Evolutionary conservation across 495 filamentous ascomycete genomes (phyloP).

Genomic region (Penicillium dipodomyicola): DNA sequence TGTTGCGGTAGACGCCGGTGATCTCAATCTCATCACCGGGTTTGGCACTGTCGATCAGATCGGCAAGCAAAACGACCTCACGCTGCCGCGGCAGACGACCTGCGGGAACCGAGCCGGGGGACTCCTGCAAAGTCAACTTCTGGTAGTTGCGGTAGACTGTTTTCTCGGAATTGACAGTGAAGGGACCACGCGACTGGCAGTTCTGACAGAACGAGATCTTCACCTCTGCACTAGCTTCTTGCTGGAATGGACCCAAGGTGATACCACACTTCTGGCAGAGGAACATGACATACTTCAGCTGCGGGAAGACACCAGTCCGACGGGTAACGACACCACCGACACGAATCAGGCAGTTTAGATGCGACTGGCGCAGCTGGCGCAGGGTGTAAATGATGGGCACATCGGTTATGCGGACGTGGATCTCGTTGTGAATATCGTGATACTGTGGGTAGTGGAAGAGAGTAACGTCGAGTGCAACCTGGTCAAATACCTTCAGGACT

Average conservation of each 20-base stretch:
- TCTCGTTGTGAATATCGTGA: conserved; percentile 94
- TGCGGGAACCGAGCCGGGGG: conserved; percentile 93
- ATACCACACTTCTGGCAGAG: conserved; percentile 90
- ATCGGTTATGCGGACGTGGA: conserved; percentile 95
- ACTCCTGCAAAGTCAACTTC: conserved; percentile 95
- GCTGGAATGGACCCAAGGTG: conserved; percentile 92
- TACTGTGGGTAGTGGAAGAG: conserved; percentile 96
- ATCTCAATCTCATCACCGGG: conserved; percentile 98
- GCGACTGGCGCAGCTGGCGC: conserved; percentile 90
- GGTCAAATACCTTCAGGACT: conserved; percentile 93
- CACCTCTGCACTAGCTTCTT: conserved; percentile 93
- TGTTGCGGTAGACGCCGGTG: conserved; percentile 97
- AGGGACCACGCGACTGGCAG: conserved; percentile 94
- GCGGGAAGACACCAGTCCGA: conserved; percentile 95
- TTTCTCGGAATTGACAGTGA: conserved; percentile 94
- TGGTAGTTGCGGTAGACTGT: conserved; percentile 99
- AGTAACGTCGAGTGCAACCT: conserved; percentile 93
- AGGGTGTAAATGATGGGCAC: conserved; percentile 95
- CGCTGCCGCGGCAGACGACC: conserved; percentile 93
- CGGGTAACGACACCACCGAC: conserved; percentile 95
- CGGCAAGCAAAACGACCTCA: conserved; percentile 94
- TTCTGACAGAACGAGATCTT: conserved; percentile 96
- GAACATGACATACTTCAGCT: conserved; percentile 97
- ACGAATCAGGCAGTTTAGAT: conserved; percentile 94
- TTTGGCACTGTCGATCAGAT: conserved; percentile 94